Conservation (phyloP, 257 asterid species). For the Penstemon eatonii region DNA sequence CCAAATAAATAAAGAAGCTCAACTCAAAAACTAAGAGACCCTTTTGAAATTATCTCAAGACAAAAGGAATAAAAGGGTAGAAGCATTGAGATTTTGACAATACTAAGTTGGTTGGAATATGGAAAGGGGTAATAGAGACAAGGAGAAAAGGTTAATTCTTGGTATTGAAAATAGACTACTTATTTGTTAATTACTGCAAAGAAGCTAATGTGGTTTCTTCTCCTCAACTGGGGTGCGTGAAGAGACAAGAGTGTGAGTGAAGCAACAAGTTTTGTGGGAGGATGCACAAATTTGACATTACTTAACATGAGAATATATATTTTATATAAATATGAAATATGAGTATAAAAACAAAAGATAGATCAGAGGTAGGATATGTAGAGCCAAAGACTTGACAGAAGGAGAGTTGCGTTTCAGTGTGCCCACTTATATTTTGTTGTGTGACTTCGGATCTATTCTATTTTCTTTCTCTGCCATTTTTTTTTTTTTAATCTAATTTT, state of each 20-base stretch:
- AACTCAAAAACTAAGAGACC: conserved; percentile 43
- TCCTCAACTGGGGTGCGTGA: conserved; percentile 19
- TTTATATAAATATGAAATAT: not conserved
- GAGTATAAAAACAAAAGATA: conserved; percentile 23
- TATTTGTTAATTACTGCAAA: conserved; percentile 25
- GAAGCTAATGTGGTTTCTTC: not conserved
- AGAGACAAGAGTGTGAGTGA: conserved; percentile 58
- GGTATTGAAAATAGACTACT: conserved; percentile 39
- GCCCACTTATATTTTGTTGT: not conserved
- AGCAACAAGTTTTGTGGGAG: conserved; percentile 39
- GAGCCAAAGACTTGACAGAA: conserved; percentile 30
- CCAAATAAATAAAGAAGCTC: conserved; percentile 26
- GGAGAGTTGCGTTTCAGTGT: not conserved
- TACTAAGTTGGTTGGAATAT: conserved; percentile 35
- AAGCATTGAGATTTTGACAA: conserved; percentile 24
- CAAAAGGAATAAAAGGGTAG: conserved; percentile 9
- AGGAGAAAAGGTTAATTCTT: conserved; percentile 54
- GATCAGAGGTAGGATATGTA: conserved; percentile 33
- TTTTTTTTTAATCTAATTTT: too few relatives aligned
- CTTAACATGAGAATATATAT: conserved; percentile 24
- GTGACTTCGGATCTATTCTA: conserved; percentile 43
- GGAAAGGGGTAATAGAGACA: conserved; percentile 46
- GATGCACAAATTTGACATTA: conserved; percentile 31
- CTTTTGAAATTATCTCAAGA: conserved; percentile 32
- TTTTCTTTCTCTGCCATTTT: too few relatives aligned